Evolutionary conservation across 1,139 yeast species (phyloP), one percentile per base, ranked within the genome.

Genomic region (Blastobotrys apis): DNA sequence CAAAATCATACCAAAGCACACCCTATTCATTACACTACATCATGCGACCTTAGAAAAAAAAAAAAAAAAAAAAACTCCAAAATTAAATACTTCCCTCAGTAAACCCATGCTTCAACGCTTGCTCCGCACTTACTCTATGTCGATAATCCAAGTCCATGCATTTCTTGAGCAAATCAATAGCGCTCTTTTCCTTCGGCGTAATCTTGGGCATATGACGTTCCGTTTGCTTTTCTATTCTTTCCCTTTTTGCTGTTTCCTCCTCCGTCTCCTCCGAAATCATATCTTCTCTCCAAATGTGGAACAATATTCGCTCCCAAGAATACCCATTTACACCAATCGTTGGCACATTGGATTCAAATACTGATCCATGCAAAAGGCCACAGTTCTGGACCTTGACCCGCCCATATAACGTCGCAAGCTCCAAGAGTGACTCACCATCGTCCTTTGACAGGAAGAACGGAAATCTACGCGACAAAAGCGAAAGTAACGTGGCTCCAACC

Each of bases 381-480:
- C 90, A 81, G 53, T 78, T 77, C 51, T 78, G 79, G 73, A 92
- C 73, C 53, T 75, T 77, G n/a, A 75, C 78, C 43, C 76, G 65
- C 1, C 98, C 98, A 66, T 86, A 90, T 2, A 94, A 72, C n/a
- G 81, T 71, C 0, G 95, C 80, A 37, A 90, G 69, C 62, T 92
- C 99, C 32, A 88, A 73, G 41, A 92, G 64, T 0, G 98, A 96
- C 59, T 92, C 97, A 1, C 83, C 78, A 60, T 92, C 98, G 65
- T 92, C 97, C 1, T 85, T 80, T 2, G 96, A 86, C 58, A 82
- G 85, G 67, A 88, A 86, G 53, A 90, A 77, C 1, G 97, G 96
- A 62, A 87, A 87, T 52, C 92, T 73, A 50, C 90, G 67, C 1
- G 84, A 63, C 30, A 88, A 62, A 44, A 88, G 69, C 37, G 94